phyloP scores from a whole-genome alignment of 768 basidiomycete species.

The Lentinula aciculospora region DNA sequence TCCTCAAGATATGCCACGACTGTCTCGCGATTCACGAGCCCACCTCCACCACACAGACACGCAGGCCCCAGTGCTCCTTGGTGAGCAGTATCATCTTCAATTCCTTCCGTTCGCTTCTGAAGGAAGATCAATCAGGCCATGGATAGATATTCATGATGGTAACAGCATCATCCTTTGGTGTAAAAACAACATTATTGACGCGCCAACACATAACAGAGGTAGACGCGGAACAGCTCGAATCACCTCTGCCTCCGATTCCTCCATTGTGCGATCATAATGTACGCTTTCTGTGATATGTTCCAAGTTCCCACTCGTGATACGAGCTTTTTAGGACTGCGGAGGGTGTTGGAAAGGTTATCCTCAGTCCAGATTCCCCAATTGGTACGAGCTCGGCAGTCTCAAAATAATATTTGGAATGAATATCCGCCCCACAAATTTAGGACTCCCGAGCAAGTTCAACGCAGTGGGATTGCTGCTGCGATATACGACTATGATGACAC shows the following conservation, averaged over 20 bases:
- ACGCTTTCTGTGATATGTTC: neutral
- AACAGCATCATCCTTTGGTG: neutral
- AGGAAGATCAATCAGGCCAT: conserved; percentile 13
- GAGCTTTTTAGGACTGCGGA: neutral
- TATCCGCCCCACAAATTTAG: conserved; percentile 38
- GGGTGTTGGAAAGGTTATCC: conserved; percentile 10
- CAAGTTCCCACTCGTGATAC: neutral
- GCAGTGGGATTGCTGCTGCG: conserved; percentile 28
- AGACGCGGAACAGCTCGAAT: conserved; percentile 26
- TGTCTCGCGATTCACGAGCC: neutral
- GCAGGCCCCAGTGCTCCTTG: conserved; percentile 35
- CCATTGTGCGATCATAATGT: conserved; percentile 8
- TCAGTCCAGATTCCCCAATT: conserved; percentile 4
- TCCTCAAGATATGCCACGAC: neutral
- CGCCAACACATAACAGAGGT: conserved; percentile 22
- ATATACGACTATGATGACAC: conserved; percentile 23
- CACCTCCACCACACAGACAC: conserved; percentile 23
- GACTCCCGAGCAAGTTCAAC: conserved; percentile 39
- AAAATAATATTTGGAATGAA: neutral
- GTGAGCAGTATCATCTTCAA: neutral
- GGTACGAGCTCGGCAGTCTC: neutral
- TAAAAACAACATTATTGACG: neutral
- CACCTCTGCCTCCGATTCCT: conserved; percentile 9
- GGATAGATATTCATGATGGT: conserved; percentile 15
- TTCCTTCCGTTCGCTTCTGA: neutral